Evolutionary conservation across 1,284 basidiomycete genomes (phyloP), one percentile per base, ranked within the genome.

Genomic region (Cutaneotrichosporon sp.): DNA sequence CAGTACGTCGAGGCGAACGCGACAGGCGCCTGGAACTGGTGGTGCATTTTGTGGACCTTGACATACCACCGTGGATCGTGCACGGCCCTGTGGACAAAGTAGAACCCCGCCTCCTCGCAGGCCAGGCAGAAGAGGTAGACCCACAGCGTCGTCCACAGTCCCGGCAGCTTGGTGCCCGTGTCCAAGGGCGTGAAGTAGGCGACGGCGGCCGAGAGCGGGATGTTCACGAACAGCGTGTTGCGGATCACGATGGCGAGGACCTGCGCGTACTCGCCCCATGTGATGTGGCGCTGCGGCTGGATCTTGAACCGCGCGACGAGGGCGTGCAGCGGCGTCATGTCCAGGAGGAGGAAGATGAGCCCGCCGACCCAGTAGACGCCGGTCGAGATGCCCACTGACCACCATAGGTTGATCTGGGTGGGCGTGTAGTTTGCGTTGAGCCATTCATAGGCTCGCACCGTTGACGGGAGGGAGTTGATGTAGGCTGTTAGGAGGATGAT

Each of bases 31-130:
- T 50, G 50, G 34, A 59, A 59, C 48, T 41, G 46, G 57, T 59
- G 57, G 53, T 59, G 57, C 43, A 55, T 33, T 45, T 59, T 59
- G 51, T 59, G 57, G 17, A 55, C 20, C 14, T 11, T 32, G 16
- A 48, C 57, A n/a, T 59, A 59, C 27, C 52, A 27, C 9, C 34
- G 24, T 31, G 49, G 49, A 14, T 27, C 14, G 42, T 59, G 57
- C 9, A 48, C 37, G 16, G 46, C 35, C 35, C 57, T 50, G 45
- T 59, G 57, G 20, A 59, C 51, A 31, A 25, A 7, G 48, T 48
- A 59, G 39, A 59, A 59, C 14, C 57, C 57, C 14, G 34, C 51
- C 51, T 59, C 57, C 48, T 59, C 57, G 24, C 48, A 59, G 14
- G 46, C 10, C 25, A 59, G 49, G 38, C 49, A 52, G n/a, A 55